Base-by-base conservation (phyloP, 2,329 filamentous ascomycete genomes). In the Claviceps citrina region DNA sequence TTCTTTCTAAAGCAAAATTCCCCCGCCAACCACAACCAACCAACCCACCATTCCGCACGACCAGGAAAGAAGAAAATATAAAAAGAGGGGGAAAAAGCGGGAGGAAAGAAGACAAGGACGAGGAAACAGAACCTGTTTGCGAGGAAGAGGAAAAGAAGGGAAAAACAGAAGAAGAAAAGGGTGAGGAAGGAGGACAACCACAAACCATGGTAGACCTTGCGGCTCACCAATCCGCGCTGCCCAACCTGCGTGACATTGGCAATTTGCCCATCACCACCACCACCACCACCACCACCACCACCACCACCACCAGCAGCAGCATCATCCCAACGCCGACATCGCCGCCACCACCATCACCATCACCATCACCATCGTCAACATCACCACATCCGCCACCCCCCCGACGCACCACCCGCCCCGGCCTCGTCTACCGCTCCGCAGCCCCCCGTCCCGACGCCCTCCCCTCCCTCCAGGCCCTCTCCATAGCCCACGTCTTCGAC, bases 231-330 rank as follows among this genome's bases (percentile, higher is more conserved):
- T 41, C 53, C 39, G 61, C 80, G 26, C 59, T 84, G 27, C 65
- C 64, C 45, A 84, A 85, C 59, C 77, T 84, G 53, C 70, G 81
- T 40, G 78, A 82, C 53, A 61, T 80, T 20, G 78, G 77, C 46
- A 75, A 75, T 33, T 74, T 77, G 46, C 61, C 67, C 8, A 53
- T 72, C 34, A 42, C 55, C 20, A 7, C 16, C 9, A 19, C 22
- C 5, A 24, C 22, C 5, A 24, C 22, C 5, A 50, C 10, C 18
- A 33, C 12, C 18, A 33, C 13, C 5, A 20, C 67, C 8, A 53
- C 72, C 34, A 42, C 55, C 20, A 7, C 16, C 9, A 19, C 22
- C 5, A 24, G 5, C 5, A 24, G 5, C 5, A 50, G 9, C 18
- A 33, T 6, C 18, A 33, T 8, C 5, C n/a, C n/a, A n/a, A n/a